phyloP scores from a whole-genome alignment of 78 protist species.

The Dictyostelium citrinum region DNA sequence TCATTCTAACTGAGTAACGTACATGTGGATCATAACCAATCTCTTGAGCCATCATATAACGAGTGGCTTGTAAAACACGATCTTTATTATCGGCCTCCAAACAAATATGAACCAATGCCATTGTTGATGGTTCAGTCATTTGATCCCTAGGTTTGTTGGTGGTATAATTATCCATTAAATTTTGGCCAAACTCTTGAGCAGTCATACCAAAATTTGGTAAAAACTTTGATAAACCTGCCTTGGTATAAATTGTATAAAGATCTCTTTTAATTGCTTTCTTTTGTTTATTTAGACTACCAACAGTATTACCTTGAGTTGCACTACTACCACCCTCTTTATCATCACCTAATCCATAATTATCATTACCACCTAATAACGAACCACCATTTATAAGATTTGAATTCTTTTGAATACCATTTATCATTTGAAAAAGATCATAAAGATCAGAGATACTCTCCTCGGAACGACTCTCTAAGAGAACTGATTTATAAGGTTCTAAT shows the following conservation, averaged over 20 bases:
- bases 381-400: not conserved
- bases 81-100: conserved; percentile 9
- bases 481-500: not conserved
- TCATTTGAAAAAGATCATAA: conserved; percentile 65
- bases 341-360: not conserved
- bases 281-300: not conserved
- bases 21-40: conserved; percentile 78
- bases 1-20: conserved; percentile 34
- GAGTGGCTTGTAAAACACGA: conserved; percentile 34
- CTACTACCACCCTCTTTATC: not conserved
- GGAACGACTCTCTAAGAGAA: not conserved
- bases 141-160: conserved; percentile 9
- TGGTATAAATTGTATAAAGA: conserved; percentile 53
- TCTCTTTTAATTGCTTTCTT: conserved; percentile 77
- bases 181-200: conserved; percentile 70
- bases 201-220: conserved; percentile 65
- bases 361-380: not conserved
- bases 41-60: conserved; percentile 77
- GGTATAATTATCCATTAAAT: conserved; percentile 45
- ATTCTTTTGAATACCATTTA: conserved; percentile 23
- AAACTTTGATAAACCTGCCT: conserved; percentile 42
- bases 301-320: not conserved
- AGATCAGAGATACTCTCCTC: conserved; percentile 66
- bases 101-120: conserved; percentile 20
- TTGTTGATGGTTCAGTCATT: not conserved